phyloP scores from a whole-genome alignment of 148 eudicot genomes.

The Talinum fruticosum region DNA sequence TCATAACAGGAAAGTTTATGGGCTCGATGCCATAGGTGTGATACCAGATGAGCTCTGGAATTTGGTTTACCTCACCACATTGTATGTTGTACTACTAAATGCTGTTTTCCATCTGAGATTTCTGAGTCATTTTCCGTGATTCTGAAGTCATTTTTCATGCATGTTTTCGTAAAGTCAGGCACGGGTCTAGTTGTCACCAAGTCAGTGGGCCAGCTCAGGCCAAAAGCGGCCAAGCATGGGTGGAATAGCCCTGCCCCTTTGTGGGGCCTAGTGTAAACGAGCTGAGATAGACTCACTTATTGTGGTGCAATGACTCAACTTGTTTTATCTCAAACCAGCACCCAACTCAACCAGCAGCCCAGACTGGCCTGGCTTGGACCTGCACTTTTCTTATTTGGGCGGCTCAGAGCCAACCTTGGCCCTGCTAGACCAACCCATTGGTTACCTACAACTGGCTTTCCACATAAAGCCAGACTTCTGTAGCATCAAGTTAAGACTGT shows the following conservation, averaged over 20 bases:
- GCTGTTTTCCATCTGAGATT: neutral
- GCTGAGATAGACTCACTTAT: too few relatives aligned
- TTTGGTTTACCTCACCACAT: conserved; percentile 49
- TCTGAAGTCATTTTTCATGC: neutral
- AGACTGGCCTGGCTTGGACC: too few relatives aligned
- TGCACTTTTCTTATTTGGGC: too few relatives aligned
- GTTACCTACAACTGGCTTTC: neutral
- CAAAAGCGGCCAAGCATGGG: too few relatives aligned
- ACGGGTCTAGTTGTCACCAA: neutral
- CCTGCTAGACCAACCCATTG: neutral
- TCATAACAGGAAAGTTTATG: conserved; percentile 57
- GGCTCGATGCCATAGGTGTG: conserved; percentile 42
- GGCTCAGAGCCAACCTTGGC: too few relatives aligned
- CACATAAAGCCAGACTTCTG: neutral
- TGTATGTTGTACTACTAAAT: conserved; percentile 33
- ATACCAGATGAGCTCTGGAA: conserved; percentile 80
- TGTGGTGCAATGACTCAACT: too few relatives aligned
- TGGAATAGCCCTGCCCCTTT: too few relatives aligned
- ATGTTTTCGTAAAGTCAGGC: too few relatives aligned
- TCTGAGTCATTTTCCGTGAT: neutral
- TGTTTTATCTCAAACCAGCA: too few relatives aligned
- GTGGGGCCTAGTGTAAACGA: too few relatives aligned
- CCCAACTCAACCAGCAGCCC: too few relatives aligned
- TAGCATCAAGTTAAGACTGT: neutral
- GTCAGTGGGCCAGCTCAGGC: too few relatives aligned